A percentile compares a stretch with the other conserved stretches of the same genome.
phyloP scores from a whole-genome alignment of 768 basidiomycete genomes.

The Mycena alexandri region DNA sequence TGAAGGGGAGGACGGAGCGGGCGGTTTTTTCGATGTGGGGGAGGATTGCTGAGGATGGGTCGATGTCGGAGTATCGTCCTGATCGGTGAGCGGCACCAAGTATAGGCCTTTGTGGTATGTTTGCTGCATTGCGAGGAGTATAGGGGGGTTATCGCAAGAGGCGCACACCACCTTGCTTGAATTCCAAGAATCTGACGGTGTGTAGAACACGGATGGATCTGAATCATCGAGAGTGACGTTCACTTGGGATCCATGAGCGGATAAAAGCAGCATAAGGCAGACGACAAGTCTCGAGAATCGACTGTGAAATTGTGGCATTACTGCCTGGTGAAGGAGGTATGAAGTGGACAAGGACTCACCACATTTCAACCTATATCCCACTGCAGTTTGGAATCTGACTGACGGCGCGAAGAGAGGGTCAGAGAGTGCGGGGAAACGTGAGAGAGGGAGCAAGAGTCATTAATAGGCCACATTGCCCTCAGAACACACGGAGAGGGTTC shows the following conservation, averaged over 20 bases:
- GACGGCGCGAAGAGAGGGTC: constrained; percentile 7
- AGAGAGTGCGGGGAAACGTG: constrained; percentile 33
- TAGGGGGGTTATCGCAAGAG: constrained; percentile 47
- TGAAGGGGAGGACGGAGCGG: not conserved
- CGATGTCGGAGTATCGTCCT: constrained; percentile 34
- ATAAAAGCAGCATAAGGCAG: constrained; percentile 29
- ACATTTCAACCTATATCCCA: constrained; percentile 12
- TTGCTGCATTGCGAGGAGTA: constrained; percentile 37
- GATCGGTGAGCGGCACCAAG: constrained; percentile 32
- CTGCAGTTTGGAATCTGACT: not conserved
- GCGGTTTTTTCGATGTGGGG: not conserved
- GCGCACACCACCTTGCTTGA: constrained; percentile 46
- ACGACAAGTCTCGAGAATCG: constrained; percentile 23
- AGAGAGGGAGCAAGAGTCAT: constrained; percentile 27
- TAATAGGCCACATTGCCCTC: constrained; percentile 6
- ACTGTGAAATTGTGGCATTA: constrained; percentile 6
- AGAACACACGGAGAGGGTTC: constrained; percentile 11
- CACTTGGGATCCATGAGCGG: constrained; percentile 39
- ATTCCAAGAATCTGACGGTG: constrained; percentile 52
- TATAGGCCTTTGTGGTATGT: constrained; percentile 56
- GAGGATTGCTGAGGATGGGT: not conserved
- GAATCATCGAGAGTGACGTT: constrained; percentile 57
- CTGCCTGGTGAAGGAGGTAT: not conserved
- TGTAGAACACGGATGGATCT: constrained; percentile 53
- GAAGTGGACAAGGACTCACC: not conserved